A percentile compares a stretch with the other conserved stretches of the same genome.
Evolutionary conservation across 176 grass and related monocot genomes (phyloP).

Genomic region (Oryza brachyantha): DNA sequence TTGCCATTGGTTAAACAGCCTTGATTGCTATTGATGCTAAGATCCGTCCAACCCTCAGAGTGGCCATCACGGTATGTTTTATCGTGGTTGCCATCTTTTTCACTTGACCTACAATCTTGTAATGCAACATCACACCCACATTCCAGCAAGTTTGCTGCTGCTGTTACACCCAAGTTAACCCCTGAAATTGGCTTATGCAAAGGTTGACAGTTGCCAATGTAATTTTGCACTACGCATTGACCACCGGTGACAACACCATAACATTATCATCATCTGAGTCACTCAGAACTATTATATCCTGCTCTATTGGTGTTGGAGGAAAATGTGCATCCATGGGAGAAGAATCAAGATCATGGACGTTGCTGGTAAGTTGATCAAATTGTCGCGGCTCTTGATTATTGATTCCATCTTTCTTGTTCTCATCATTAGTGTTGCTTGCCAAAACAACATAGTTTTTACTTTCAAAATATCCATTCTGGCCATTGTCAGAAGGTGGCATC

Average conservation of each 20-base stretch:
- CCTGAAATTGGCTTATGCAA: conserved; percentile 29
- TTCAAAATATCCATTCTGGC: conserved; percentile 17
- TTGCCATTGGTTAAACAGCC: conserved; percentile 12
- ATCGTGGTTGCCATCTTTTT: conserved; percentile 8
- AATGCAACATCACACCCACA: conserved; percentile 43
- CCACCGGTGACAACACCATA: conserved; percentile 50
- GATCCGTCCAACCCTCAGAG: conserved; percentile 27
- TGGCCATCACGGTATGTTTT: conserved; percentile 5
- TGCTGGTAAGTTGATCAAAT: conserved; percentile 25
- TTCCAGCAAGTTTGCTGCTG: conserved; percentile 25
- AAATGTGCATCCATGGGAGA: conserved; percentile 32
- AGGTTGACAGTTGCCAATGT: conserved; percentile 30
- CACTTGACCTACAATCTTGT: conserved; percentile 30
- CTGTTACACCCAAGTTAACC: conserved; percentile 21
- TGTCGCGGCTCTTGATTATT: conserved; percentile 30
- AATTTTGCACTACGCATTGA: conserved; percentile 34
- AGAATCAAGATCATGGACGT: conserved; percentile 47
- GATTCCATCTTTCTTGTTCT: conserved; percentile 13
- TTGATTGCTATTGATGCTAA: conserved; percentile 14
- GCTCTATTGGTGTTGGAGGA: conserved; percentile 33
- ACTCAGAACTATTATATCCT: conserved; percentile 75
- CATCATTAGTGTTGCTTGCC: conserved; percentile 26
- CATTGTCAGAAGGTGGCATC: conserved; percentile 24
- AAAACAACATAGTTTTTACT: conserved; percentile 20
- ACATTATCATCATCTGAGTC: conserved; percentile 87